Percentiles rank a stretch among this genome's conserved stretches.
phyloP scores from a whole-genome alignment of 257 asterid species.

The Solanum verrucosum region DNA sequence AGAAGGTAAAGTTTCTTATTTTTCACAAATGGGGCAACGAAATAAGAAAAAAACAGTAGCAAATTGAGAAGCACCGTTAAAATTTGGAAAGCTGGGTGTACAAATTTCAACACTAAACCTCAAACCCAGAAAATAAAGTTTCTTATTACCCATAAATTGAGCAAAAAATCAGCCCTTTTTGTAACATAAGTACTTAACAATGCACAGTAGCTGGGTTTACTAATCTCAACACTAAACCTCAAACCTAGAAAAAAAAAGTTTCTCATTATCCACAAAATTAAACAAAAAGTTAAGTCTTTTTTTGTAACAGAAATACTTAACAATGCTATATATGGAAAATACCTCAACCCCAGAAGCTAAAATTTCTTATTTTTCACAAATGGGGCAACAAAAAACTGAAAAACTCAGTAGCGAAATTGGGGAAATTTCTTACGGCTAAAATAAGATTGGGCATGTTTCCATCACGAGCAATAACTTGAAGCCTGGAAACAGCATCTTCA shows the following conservation, averaged over 20 bases:
- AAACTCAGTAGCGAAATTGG: not conserved
- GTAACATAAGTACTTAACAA: not conserved
- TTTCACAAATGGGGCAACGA: not conserved
- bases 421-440: conserved; percentile 42
- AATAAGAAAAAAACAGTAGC: not conserved
- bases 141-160: not conserved
- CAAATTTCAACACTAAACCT: not conserved
- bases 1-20: not conserved
- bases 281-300: not conserved
- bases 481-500: conserved; percentile 83
- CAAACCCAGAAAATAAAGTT: not conserved
- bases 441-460: conserved; percentile 97
- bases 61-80: not conserved
- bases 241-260: not conserved
- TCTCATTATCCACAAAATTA: not conserved
- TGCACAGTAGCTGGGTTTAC: not conserved
- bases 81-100: not conserved
- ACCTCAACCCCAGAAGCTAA: not conserved
- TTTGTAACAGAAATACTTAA: not conserved
- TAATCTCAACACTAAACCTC: not conserved
- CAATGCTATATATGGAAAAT: not conserved
- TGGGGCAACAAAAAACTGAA: not conserved
- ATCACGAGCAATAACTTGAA: conserved; percentile 83
- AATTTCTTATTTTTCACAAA: not conserved
- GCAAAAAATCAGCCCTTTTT: not conserved